A percentile compares a stretch with the other conserved stretches of the same genome.
Conservation (phyloP, 306 rosid species). For the Leucaena leucocephala region DNA sequence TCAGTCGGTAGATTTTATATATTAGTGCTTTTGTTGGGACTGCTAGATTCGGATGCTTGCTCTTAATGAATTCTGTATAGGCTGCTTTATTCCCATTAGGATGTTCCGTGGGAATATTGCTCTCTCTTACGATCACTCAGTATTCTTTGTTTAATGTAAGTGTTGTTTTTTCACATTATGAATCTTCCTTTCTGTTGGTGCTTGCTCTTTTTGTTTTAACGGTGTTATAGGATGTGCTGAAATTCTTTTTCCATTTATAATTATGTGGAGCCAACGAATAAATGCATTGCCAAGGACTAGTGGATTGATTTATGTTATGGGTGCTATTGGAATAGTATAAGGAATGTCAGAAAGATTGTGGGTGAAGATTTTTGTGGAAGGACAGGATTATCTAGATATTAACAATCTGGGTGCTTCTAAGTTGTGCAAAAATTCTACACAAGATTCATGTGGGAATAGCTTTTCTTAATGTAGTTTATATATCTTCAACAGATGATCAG, state of each 20-base stretch:
- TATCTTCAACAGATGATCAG: conserved; percentile 34
- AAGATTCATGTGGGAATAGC: conserved; percentile 35
- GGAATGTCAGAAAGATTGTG: conserved; percentile 55
- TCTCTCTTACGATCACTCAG: conserved; percentile 46
- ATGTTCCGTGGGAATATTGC: conserved; percentile 55
- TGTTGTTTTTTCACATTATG: conserved; percentile 78
- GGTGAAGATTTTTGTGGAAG: conserved; percentile 43
- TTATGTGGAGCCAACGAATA: conserved; percentile 62
- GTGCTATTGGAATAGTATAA: conserved; percentile 45
- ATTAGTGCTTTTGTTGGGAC: conserved; percentile 55
- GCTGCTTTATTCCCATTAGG: conserved; percentile 60
- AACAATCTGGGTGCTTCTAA: conserved; percentile 39
- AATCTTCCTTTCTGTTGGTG: conserved; percentile 61
- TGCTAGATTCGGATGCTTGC: conserved; percentile 81
- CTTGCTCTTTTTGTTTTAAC: conserved; percentile 53
- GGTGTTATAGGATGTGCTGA: conserved; percentile 52
- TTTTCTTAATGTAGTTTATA: conserved; percentile 40
- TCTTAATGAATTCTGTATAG: conserved; percentile 54
- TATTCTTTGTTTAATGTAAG: conserved; percentile 46
- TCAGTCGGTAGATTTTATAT: conserved; percentile 39
- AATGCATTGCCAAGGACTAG: conserved; percentile 52
- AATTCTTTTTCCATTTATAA: conserved; percentile 38
- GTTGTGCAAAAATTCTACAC: conserved; percentile 27
- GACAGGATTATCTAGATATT: conserved; percentile 43
- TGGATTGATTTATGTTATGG: conserved; percentile 39